Conservation (phyloP, 257 asterid genomes). For the Buddleja alternifolia region DNA sequence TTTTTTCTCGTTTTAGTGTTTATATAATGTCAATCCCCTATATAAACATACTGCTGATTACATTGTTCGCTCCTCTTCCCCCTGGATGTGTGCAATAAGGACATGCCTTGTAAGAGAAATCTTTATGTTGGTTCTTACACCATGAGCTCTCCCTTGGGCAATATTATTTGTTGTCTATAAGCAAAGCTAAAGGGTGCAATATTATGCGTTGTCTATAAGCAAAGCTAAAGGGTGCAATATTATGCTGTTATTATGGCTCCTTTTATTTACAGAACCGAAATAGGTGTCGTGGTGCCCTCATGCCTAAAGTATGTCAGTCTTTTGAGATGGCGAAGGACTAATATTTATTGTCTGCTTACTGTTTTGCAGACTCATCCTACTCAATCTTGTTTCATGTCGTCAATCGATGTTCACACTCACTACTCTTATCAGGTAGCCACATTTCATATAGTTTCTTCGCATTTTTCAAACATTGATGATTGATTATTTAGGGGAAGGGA, state of each 20-base stretch:
- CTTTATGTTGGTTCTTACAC: too few relatives aligned
- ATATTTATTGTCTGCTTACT: slow-evolving; percentile 29
- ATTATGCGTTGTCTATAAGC: not conserved
- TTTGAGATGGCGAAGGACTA: slow-evolving; percentile 1
- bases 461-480: slow-evolving; percentile 7
- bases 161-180: not conserved
- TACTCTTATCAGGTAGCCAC: slow-evolving; percentile 86
- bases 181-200: not conserved
- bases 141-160: not conserved
- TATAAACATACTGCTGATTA: too few relatives aligned
- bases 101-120: too few relatives aligned
- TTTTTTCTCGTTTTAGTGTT: too few relatives aligned
- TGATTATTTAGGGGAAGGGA: not conserved
- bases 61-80: too few relatives aligned
- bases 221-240: not conserved
- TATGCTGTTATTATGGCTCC: not conserved
- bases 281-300: not conserved
- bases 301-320: slow-evolving; percentile 8
- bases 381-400: slow-evolving; percentile 98
- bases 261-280: slow-evolving; percentile 1
- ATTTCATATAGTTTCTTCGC: slow-evolving; percentile 23
- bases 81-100: too few relatives aligned
- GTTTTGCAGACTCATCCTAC: slow-evolving; percentile 97
- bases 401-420: slow-evolving; percentile 95
- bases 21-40: too few relatives aligned